Percentiles rank a stretch among this genome's conserved stretches.
Evolutionary conservation across 2,329 filamentous ascomycete genomes (phyloP).

Genomic region (Paraphoma sp.): DNA sequence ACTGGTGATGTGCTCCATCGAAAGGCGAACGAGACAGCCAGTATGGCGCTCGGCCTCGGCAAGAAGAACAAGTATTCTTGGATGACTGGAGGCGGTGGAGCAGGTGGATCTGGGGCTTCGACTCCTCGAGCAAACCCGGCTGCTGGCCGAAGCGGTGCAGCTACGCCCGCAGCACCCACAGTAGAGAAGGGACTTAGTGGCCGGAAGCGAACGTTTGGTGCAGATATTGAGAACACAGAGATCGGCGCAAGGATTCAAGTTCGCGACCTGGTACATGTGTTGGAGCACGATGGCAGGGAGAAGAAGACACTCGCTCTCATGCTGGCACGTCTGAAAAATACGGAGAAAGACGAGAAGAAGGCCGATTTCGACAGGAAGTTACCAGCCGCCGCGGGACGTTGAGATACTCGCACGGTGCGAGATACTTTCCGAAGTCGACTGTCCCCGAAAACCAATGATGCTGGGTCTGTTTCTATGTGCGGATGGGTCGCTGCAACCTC

Average conservation of each 20-base stretch:
- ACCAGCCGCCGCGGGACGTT: slow-evolving; percentile 13
- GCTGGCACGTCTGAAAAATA: slow-evolving; percentile 39
- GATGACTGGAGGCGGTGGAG: slow-evolving; percentile 64
- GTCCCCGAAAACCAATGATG: too few relatives aligned
- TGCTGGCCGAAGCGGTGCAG: slow-evolving; percentile 30
- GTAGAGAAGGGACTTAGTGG: slow-evolving; percentile 57
- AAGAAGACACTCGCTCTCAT: slow-evolving; percentile 55
- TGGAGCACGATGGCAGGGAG: slow-evolving; percentile 80
- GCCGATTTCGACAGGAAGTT: slow-evolving; percentile 10
- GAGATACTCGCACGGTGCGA: background rate
- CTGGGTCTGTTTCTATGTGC: too few relatives aligned
- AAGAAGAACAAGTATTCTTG: slow-evolving; percentile 74
- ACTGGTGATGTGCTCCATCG: slow-evolving; percentile 80
- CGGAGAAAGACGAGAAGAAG: slow-evolving; percentile 34
- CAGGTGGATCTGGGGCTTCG: slow-evolving; percentile 41
- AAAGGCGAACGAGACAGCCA: slow-evolving; percentile 85
- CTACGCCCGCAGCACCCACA: slow-evolving; percentile 28
- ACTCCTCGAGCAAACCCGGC: slow-evolving; percentile 40
- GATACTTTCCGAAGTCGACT: too few relatives aligned
- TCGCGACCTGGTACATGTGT: slow-evolving; percentile 78
- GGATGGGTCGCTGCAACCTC: too few relatives aligned
- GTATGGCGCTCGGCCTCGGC: slow-evolving; percentile 72
- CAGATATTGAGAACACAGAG: slow-evolving; percentile 78
- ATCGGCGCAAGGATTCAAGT: slow-evolving; percentile 82
- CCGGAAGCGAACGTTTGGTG: slow-evolving; percentile 70